Evolutionary conservation across 2,329 filamentous ascomycete species (phyloP).

Genomic region (Penicillium verrucosum): DNA sequence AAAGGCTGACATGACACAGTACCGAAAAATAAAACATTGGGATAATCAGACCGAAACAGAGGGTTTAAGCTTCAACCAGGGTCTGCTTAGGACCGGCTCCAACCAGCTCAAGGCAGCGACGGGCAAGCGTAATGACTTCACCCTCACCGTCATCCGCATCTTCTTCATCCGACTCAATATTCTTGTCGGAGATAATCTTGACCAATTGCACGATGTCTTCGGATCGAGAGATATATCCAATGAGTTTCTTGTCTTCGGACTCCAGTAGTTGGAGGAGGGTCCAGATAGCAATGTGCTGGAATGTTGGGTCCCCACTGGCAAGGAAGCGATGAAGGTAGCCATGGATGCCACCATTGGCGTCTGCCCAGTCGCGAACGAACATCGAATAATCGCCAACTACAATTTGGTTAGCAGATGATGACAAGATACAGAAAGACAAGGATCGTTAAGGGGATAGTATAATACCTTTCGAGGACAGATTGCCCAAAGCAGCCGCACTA

Average conservation of each 20-base stretch:
- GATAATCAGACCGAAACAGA: not conserved
- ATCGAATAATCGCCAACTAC: conserved; percentile 93
- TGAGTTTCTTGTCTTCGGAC: conserved; percentile 86
- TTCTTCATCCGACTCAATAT: conserved; percentile 81
- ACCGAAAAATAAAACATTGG: conserved; percentile 12
- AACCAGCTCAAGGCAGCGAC: conserved; percentile 82
- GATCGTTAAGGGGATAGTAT: not conserved
- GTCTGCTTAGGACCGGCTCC: conserved; percentile 72
- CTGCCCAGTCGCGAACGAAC: conserved; percentile 89
- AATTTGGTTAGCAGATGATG: conserved; percentile 18
- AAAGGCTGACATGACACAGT: conserved; percentile 7
- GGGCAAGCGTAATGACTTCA: conserved; percentile 86
- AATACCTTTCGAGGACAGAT: conserved; percentile 91
- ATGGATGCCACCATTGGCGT: conserved; percentile 90
- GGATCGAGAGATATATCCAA: conserved; percentile 81
- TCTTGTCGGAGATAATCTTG: conserved; percentile 82
- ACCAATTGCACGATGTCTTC: conserved; percentile 92
- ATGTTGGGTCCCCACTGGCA: conserved; percentile 89
- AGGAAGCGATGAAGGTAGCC: conserved; percentile 93
- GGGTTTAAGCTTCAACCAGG: conserved; percentile 69
- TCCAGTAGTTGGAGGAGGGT: conserved; percentile 92
- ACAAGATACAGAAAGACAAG: not conserved
- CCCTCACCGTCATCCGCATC: conserved; percentile 86
- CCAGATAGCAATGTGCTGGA: conserved; percentile 99
- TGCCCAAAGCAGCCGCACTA: conserved; percentile 91